Evolutionary conservation across 306 rosid genomes (phyloP), one percentile per base, ranked within the genome.

Genomic region (Quercus dentata): DNA sequence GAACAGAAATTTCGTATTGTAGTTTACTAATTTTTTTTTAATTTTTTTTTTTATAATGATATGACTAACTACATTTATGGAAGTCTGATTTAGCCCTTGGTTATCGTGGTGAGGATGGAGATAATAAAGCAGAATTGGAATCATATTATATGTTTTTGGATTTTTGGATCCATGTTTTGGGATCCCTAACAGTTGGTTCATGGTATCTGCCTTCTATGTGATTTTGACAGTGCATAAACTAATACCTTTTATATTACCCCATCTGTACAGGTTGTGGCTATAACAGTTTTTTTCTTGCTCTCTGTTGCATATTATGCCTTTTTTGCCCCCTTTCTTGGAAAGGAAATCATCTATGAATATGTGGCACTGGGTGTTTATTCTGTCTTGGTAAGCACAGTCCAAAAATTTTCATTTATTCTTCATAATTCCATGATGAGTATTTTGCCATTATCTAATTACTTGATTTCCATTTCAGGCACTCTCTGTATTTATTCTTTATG

Each of bases 241-340:
- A 74, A 84, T 65, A 0, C 18, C 56, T 17, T 8, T 73, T 71
- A 35, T 33, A 27, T 77, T 17, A 44, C 57, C 85, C 76, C 59
- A 56, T 74, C 68, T 86, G 76, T 75, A 74, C 91, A 92, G 97
- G 91, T 92, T 17, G 91, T 92, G 85, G 97, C 96, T 65, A 82
- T 92, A 79, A 91, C 97, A 8, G 88, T 89, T 58, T 92, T 91
- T 81, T 92, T 90, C 90, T 78, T 92, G 88, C 83, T 92, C 56
- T 86, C 96, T 52, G 87, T 90, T 69, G 97, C 94, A 5, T 90
- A 85, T 86, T 91, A 89, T 76, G 97, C 96, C 27, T 92, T 92
- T 86, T 89, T 91, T 49, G 96, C 96, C 72, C 94, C 94, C 19
- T 92, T 92, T 85, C 90, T 92, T 5, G 92, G 93, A 56, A 88